A percentile compares a stretch with the other conserved stretches of the same genome.
These are phyloP conservation scores for Castanopsis chinensis DNA, from an alignment of 306 rosid species.

Conservation along the genomic window DNA sequence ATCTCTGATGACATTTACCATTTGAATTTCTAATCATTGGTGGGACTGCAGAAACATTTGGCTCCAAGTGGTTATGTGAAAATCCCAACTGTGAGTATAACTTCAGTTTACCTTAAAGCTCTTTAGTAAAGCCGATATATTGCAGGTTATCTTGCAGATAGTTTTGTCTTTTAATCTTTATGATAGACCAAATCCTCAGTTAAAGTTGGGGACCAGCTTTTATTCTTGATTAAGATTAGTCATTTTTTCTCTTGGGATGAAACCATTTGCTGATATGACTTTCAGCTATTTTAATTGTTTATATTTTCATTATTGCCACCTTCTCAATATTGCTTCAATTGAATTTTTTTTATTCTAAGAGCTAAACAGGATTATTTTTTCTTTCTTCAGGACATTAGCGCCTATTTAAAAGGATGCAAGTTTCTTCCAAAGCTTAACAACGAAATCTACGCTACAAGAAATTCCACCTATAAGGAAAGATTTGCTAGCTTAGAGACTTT, in stretches of 20 bases:
- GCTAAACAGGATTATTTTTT: background rate
- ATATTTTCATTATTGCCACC: background rate
- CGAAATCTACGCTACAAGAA: conserved; percentile 47
- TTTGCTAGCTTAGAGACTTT: conserved; percentile 73
- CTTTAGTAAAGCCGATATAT: conserved; percentile 10
- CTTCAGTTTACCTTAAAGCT: conserved; percentile 3
- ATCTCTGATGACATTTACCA: background rate
- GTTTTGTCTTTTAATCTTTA: background rate
- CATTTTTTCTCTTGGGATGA: background rate
- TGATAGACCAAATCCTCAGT: background rate
- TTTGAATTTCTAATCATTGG: background rate
- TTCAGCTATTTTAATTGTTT: background rate
- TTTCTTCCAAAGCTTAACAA: conserved; percentile 86
- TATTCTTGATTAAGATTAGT: background rate
- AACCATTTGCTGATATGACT: conserved; percentile 8
- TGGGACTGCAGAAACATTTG: conserved; percentile 57
- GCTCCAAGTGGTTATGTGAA: conserved; percentile 84
- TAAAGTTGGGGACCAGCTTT: background rate
- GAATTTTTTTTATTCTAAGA: background rate
- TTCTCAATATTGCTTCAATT: background rate
- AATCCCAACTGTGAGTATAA: conserved; percentile 70
- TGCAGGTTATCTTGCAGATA: background rate
- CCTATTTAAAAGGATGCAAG: conserved; percentile 57
- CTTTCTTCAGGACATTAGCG: conserved; percentile 50
- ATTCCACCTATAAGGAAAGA: conserved; percentile 60